Percentiles rank a stretch among this genome's conserved stretches.
Conservation (phyloP, 306 rosid species). For the Cicer cuneatum region DNA sequence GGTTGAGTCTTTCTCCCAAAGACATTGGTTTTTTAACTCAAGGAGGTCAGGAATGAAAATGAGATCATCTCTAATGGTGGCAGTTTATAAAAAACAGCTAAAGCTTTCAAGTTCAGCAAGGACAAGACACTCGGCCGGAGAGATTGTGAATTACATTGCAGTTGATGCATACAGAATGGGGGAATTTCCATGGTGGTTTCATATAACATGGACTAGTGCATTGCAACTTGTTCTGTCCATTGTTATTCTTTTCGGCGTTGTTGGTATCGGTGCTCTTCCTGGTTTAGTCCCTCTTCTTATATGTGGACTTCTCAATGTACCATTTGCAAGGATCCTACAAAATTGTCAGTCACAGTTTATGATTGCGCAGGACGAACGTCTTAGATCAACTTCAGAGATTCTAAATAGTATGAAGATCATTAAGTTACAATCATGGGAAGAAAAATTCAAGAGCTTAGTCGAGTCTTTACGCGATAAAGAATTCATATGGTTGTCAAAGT, state of each 20-base stretch:
- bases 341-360: constrained; percentile 66
- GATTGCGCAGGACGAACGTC: constrained; percentile 76
- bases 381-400: constrained; percentile 81
- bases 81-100: constrained; percentile 69
- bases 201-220: constrained; percentile 53
- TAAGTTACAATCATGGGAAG: constrained; percentile 87
- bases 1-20: constrained; percentile 68
- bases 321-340: constrained; percentile 63
- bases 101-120: constrained; percentile 71
- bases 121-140: constrained; percentile 71
- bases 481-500: constrained; percentile 66
- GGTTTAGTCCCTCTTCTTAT: constrained; percentile 66
- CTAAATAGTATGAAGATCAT: constrained; percentile 83
- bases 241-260: constrained; percentile 56
- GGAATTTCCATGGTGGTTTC: constrained; percentile 91
- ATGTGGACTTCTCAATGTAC: constrained; percentile 67
- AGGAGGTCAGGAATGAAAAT: constrained; percentile 78
- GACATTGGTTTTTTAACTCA: constrained; percentile 70
- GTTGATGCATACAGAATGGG: constrained; percentile 89
- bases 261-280: constrained; percentile 73
- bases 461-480: constrained; percentile 60
- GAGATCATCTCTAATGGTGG: constrained; percentile 84
- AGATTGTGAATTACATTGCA: constrained; percentile 77
- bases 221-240: constrained; percentile 58
- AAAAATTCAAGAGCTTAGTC: constrained; percentile 58